Percentiles rank a stretch among this genome's conserved stretches.
These are phyloP conservation scores for Diplodia scrobiculata DNA, from an alignment of 2,329 filamentous ascomycete species.

Conservation along the genomic window DNA sequence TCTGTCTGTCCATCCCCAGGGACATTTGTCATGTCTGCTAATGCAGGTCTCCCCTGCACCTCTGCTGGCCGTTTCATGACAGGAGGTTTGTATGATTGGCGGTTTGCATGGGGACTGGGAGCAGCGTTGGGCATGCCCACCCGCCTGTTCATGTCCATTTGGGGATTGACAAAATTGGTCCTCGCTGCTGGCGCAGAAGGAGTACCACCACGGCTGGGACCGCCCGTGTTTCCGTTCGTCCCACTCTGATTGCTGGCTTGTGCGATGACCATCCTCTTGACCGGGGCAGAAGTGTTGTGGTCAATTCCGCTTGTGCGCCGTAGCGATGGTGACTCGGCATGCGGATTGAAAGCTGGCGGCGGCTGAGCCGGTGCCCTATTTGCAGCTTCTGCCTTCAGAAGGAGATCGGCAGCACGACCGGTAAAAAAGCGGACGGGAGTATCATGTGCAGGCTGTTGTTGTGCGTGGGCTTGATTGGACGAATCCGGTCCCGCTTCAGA, in stretches of 20 bases:
- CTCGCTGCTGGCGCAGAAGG: conserved; percentile 17
- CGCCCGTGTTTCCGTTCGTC: conserved; percentile 7
- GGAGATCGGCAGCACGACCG: conserved; percentile 48
- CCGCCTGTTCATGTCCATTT: conserved; percentile 50
- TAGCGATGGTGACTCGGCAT: conserved; percentile 69
- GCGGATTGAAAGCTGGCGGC: conserved; percentile 51
- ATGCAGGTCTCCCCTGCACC: conserved; percentile 36
- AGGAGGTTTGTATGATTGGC: conserved; percentile 52
- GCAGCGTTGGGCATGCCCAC: conserved; percentile 54
- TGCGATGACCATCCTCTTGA: conserved; percentile 44
- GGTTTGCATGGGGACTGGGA: conserved; percentile 50
- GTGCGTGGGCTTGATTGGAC: conserved; percentile 31
- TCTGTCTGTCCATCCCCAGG: conserved; percentile 35
- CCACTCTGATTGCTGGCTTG: not conserved
- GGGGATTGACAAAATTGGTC: conserved; percentile 53
- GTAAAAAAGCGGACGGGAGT: conserved; percentile 51
- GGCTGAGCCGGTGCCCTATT: conserved; percentile 38
- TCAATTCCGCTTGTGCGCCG: conserved; percentile 87
- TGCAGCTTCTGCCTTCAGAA: conserved; percentile 41
- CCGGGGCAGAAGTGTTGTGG: conserved; percentile 72
- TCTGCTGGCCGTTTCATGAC: conserved; percentile 34
- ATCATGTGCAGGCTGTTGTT: conserved; percentile 34
- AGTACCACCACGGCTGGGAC: conserved; percentile 1
- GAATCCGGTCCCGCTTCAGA: conserved; percentile 33
- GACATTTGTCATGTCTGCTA: conserved; percentile 54